Percentiles rank a stretch among this genome's conserved stretches.
These are phyloP conservation scores for Ottelia alismoides DNA, from an alignment of 106 monocot genomes.

Conservation along the genomic window DNA sequence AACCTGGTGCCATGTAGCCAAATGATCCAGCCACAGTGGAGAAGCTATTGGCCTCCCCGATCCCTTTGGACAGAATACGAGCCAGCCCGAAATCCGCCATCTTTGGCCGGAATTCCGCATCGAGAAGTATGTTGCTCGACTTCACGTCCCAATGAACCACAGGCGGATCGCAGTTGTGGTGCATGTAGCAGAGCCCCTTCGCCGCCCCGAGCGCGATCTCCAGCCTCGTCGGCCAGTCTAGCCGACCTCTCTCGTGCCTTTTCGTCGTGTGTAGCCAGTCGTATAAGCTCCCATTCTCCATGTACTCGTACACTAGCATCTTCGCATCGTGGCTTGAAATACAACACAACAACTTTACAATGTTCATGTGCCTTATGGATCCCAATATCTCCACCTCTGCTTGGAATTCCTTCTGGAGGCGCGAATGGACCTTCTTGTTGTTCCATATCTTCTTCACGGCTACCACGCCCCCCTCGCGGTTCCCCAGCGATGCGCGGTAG, in stretches of 20 bases:
- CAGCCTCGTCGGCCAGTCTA: conserved; percentile 4
- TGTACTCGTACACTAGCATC: conserved; percentile 9
- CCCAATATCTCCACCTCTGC: conserved; percentile 9
- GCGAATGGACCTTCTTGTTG: background rate
- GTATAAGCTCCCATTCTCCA: conserved; percentile 4
- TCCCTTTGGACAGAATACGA: conserved; percentile 29
- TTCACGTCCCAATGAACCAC: too few species aligned
- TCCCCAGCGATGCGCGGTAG: background rate
- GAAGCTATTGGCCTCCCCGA: conserved; percentile 19
- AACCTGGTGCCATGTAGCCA: conserved; percentile 71
- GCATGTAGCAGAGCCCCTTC: conserved; percentile 7
- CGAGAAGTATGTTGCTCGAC: conserved; percentile 5
- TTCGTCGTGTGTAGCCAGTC: conserved; percentile 2
- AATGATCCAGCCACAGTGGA: conserved; percentile 37
- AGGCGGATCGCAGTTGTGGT: too few species aligned
- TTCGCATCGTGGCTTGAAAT: background rate
- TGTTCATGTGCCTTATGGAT: conserved; percentile 2
- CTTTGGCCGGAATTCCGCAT: background rate
- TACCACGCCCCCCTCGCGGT: conserved; percentile 1
- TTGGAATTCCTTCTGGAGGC: conserved; percentile 3
- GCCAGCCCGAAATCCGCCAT: conserved; percentile 15
- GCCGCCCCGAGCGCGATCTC: conserved; percentile 6
- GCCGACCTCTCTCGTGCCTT: background rate
- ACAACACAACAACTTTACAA: conserved; percentile 4
- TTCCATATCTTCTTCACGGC: conserved; percentile 12